These are phyloP conservation scores for Penicilliopsis zonata DNA, from an alignment of 495 filamentous ascomycete genomes.

Conservation along the genomic window DNA sequence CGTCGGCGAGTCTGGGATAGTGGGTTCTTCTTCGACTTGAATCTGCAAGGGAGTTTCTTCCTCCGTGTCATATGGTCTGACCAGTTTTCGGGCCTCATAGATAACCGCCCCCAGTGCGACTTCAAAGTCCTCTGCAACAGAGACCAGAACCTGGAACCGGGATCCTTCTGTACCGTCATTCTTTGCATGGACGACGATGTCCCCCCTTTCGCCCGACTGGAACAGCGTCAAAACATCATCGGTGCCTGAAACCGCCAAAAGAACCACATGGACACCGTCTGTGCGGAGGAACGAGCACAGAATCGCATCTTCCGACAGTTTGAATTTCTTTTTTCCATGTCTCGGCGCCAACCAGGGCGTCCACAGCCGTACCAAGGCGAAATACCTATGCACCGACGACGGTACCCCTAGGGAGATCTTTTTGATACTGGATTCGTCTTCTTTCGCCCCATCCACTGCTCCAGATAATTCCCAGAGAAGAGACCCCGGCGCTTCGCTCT, in stretches of 20 bases:
- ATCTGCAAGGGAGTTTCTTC: neutral
- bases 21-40: conserved; percentile 1
- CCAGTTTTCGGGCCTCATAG: conserved; percentile 69
- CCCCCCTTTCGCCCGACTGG: conserved; percentile 50
- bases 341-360: conserved; percentile 78
- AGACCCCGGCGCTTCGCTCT: conserved; percentile 59
- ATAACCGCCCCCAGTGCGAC: conserved; percentile 67
- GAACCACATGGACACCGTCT: conserved; percentile 67
- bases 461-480: conserved; percentile 58
- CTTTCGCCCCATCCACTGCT: conserved; percentile 38
- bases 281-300: conserved; percentile 67
- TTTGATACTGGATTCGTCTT: conserved; percentile 40
- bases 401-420: conserved; percentile 52
- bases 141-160: conserved; percentile 53
- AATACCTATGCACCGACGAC: conserved; percentile 48
- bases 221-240: conserved; percentile 62
- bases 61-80: conserved; percentile 24
- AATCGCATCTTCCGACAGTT: conserved; percentile 63
- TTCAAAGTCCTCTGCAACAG: conserved; percentile 66
- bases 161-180: conserved; percentile 51
- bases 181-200: conserved; percentile 52
- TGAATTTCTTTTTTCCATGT: conserved; percentile 59
- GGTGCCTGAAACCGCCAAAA: conserved; percentile 70
- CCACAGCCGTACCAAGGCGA: conserved; percentile 69
- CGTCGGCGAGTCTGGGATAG: conserved; percentile 19